Conservation (phyloP, 441 rosid genomes). For the Daphne laureola region DNA sequence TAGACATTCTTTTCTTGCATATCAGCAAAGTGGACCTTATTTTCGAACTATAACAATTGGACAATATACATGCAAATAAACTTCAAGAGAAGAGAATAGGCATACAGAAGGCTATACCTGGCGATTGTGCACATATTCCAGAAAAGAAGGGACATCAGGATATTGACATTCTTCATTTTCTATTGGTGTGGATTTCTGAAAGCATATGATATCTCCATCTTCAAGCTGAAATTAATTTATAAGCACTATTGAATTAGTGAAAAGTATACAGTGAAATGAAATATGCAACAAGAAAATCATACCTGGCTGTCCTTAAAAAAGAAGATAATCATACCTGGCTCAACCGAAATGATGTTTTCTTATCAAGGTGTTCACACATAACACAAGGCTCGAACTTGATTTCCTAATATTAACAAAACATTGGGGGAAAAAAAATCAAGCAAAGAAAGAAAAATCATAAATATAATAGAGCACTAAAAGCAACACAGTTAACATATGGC, state of each 20-base stretch:
- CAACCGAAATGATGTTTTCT: conserved; percentile 56
- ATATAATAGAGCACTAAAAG: neutral
- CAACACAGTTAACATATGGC: neutral
- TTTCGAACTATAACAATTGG: neutral
- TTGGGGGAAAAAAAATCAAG: conserved; percentile 8
- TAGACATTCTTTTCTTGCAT: neutral
- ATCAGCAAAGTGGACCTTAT: neutral
- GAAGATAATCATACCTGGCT: conserved; percentile 50
- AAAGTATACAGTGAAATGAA: conserved; percentile 14
- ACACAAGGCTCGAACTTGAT: conserved; percentile 90
- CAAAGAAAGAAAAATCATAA: too few species aligned
- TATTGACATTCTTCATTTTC: conserved; percentile 49
- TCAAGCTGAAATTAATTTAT: conserved; percentile 51
- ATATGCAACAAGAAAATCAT: conserved; percentile 10
- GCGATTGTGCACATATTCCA: conserved; percentile 92
- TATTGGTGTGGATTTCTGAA: conserved; percentile 55
- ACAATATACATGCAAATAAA: neutral
- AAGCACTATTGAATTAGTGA: conserved; percentile 1
- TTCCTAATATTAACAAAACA: conserved; percentile 48
- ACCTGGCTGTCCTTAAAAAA: too few species aligned
- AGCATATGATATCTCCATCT: conserved; percentile 98
- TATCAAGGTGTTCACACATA: conserved; percentile 94
- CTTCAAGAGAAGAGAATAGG: neutral
- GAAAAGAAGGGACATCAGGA: conserved; percentile 84
- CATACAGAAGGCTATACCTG: conserved; percentile 43